phyloP scores from a whole-genome alignment of 2,329 filamentous ascomycete species.

The Colletotrichum orbiculare region DNA sequence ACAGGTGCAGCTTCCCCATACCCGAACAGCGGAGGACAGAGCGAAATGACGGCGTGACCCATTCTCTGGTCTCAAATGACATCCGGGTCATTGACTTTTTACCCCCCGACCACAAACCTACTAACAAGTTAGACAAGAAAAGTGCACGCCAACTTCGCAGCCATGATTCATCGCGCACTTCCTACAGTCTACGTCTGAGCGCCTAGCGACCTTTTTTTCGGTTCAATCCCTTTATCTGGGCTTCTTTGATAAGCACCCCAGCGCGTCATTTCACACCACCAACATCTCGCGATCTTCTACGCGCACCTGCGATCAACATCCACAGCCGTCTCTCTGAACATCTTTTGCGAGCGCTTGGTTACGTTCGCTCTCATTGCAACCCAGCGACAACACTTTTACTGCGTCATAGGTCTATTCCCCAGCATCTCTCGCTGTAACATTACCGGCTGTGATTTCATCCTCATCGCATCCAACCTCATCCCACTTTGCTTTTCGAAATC shows the following conservation, averaged over 20 bases:
- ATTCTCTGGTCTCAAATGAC: slow-evolving; percentile 5
- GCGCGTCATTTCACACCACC: slow-evolving; percentile 9
- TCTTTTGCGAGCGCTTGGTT: not conserved
- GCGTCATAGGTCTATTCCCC: no score
- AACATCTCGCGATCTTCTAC: not conserved
- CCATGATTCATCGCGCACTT: slow-evolving; percentile 28
- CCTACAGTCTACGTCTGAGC: slow-evolving; percentile 6
- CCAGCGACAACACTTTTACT: no score
- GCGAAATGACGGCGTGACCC: slow-evolving; percentile 18
- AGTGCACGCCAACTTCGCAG: slow-evolving; percentile 2
- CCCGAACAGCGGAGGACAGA: not conserved
- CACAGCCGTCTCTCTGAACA: no score
- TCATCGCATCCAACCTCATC: not conserved
- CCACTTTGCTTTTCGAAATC: slow-evolving; percentile 1
- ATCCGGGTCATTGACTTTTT: slow-evolving; percentile 18
- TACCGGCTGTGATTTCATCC: not conserved
- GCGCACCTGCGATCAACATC: no score
- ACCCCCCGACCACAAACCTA: not conserved
- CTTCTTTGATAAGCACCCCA: slow-evolving; percentile 6
- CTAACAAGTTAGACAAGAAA: slow-evolving; percentile 1
- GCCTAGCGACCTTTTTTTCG: not conserved
- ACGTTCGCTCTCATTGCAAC: not conserved
- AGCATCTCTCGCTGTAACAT: no score
- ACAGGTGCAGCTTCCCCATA: not conserved
- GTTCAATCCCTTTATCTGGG: not conserved